phyloP scores from a whole-genome alignment of 495 filamentous ascomycete species.

The Friedmanniomyces endolithicus region DNA sequence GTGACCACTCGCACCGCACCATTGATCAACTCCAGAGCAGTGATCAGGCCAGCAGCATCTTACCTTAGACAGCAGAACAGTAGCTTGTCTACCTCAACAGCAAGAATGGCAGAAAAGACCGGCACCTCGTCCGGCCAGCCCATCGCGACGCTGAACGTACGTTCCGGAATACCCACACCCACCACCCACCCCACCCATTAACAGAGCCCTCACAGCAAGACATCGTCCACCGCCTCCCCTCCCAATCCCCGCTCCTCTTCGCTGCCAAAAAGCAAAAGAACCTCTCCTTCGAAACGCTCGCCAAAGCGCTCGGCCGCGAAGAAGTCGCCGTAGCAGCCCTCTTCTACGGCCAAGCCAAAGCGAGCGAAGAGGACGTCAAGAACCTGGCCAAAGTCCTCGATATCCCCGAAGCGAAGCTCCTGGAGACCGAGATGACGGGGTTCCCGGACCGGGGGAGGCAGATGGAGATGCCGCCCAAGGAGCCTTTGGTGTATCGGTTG shows the following conservation, averaged over 20 bases:
- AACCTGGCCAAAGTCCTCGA: constrained; percentile 57
- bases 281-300: constrained; percentile 75
- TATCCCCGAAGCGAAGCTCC: constrained; percentile 44
- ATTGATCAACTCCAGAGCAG: background rate
- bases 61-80: constrained; percentile 1
- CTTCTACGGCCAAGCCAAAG: constrained; percentile 86
- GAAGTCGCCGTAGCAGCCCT: constrained; percentile 87
- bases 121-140: constrained; percentile 13
- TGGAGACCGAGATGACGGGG: constrained; percentile 47
- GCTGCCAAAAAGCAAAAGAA: constrained; percentile 61
- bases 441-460: constrained; percentile 71
- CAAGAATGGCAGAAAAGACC: constrained; percentile 7
- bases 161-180: background rate
- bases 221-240: constrained; percentile 41
- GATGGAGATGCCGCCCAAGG: constrained; percentile 85
- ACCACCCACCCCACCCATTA: background rate
- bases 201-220: no score
- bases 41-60: background rate
- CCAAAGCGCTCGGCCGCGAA: constrained; percentile 58
- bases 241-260: constrained; percentile 67
- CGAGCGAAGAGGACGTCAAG: constrained; percentile 62
- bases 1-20: background rate
- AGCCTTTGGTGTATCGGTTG: constrained; percentile 85
- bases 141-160: constrained; percentile 11
- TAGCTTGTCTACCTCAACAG: constrained; percentile 4